A percentile compares a stretch with the other conserved stretches of the same genome.
Evolutionary conservation across 2,329 filamentous ascomycete species (phyloP).

Genomic region (Colletotrichum sansevieriae): DNA sequence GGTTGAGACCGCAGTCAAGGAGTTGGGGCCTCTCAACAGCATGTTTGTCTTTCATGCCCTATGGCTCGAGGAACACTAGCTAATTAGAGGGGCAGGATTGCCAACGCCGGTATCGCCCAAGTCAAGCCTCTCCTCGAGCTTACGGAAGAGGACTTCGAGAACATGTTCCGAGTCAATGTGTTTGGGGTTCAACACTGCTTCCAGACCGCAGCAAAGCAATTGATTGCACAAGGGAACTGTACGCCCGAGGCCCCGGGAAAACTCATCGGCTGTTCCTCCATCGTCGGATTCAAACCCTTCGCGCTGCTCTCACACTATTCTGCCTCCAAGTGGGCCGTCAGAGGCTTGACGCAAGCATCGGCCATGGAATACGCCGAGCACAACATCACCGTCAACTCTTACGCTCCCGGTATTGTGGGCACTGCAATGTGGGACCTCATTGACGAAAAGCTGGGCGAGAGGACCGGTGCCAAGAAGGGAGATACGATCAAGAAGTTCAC

Average conservation of each 20-base stretch:
- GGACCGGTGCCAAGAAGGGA: slow-evolving; percentile 59
- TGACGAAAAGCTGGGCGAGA: slow-evolving; percentile 63
- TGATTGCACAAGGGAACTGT: slow-evolving; percentile 66
- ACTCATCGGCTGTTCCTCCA: slow-evolving; percentile 62
- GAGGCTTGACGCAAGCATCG: slow-evolving; percentile 71
- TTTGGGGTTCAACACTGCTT: slow-evolving; percentile 76
- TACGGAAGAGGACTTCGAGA: slow-evolving; percentile 67
- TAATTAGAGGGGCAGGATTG: slow-evolving; percentile 54
- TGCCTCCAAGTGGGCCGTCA: slow-evolving; percentile 75
- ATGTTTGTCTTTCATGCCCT: slow-evolving; percentile 44
- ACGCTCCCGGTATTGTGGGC: slow-evolving; percentile 76
- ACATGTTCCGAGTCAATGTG: slow-evolving; percentile 75
- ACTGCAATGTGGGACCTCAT: slow-evolving; percentile 79
- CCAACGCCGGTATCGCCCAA: slow-evolving; percentile 73
- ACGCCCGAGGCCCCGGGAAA: slow-evolving; percentile 51
- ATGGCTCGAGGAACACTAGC: slow-evolving; percentile 53
- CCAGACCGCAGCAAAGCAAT: slow-evolving; percentile 71
- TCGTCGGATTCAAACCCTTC: slow-evolving; percentile 73
- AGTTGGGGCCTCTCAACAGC: slow-evolving; percentile 63
- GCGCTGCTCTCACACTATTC: slow-evolving; percentile 72
- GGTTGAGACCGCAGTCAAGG: slow-evolving; percentile 63
- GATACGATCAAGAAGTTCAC: slow-evolving; percentile 67
- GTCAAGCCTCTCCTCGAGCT: slow-evolving; percentile 68
- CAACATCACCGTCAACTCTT: slow-evolving; percentile 75
- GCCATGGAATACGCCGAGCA: slow-evolving; percentile 75